Evolutionary conservation across 108 stramenopile genomes (phyloP), one percentile per base, ranked within the genome.

Genomic region (Conticribra weissflogii): DNA sequence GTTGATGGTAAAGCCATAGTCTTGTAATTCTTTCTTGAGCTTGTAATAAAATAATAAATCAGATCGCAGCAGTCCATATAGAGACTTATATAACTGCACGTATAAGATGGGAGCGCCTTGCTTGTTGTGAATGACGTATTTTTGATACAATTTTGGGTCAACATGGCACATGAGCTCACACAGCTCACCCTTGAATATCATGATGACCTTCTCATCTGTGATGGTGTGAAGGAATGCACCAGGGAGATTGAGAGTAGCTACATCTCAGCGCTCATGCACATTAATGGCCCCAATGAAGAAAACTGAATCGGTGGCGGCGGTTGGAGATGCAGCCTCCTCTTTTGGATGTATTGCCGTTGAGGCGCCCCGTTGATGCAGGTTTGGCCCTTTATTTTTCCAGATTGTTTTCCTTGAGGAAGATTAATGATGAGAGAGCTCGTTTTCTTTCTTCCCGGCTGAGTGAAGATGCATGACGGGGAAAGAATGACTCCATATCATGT

Each of bases 151-250:
- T 41, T 41, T 12, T 12, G 12, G 36, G 36, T 41, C 36, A 9
- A 63, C 15, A 17, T 22, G 7, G 4, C 16, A 17, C 48, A 63
- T 48, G 16, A 63, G 16, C 15, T 55, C 31, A 0, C 50, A 74
- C 3, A 72, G 15, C n/a, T 54, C 9, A 15, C 81, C 75, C 1
- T 29, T 32, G 3, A 59, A 23, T 8, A 59, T 33, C 76, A 83
- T 41, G 8, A 49, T 27, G 4, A 78, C 46, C 4, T 33, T 71
- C 12, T 66, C 58, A 17, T 78, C 79, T 36, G 55, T 49, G 14
- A 72, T 24, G 3, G 86, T 57, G 25, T 84, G 83, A 12, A 84
- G 28, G 36, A 83, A 87, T 1, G 79, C 74, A 17, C 72, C 72
- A 1, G 74, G 78, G 9, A 84, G 34, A 45, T 87, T 81, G 54